These are phyloP conservation scores for Stagonosporopsis chrysanthemi DNA, from an alignment of 2,329 filamentous ascomycete genomes.

Conservation along the genomic window DNA sequence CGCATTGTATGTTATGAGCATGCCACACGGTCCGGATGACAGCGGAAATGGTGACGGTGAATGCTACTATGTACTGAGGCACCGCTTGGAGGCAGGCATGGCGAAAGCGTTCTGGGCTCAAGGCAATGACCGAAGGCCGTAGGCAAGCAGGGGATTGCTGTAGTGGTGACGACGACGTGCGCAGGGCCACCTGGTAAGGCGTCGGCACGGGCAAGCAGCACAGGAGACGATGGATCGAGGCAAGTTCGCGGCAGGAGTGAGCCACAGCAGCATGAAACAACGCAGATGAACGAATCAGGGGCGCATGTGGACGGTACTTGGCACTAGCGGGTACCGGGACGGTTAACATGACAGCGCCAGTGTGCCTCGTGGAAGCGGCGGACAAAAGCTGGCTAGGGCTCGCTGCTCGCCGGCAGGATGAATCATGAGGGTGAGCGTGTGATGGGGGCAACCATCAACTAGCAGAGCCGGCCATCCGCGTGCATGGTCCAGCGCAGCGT, in stretches of 20 bases:
- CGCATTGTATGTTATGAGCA: neutral
- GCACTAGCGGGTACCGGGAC: constrained; percentile 27
- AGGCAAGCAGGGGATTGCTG: constrained; percentile 18
- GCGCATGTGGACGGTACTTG: constrained; percentile 1
- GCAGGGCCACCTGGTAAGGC: constrained; percentile 20
- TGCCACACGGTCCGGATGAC: constrained; percentile 1
- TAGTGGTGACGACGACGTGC: constrained; percentile 15
- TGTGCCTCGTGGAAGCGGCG: constrained; percentile 30
- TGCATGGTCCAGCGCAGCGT: constrained; percentile 15
- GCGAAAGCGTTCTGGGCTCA: neutral
- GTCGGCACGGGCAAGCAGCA: constrained; percentile 11
- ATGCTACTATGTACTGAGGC: neutral
- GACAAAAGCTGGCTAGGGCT: constrained; percentile 15
- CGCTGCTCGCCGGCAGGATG: constrained; percentile 11
- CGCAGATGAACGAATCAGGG: constrained; percentile 25
- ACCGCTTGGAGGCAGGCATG: neutral
- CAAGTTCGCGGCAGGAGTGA: constrained; percentile 1
- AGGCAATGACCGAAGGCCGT: constrained; percentile 16
- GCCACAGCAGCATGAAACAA: constrained; percentile 30
- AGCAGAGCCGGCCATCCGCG: constrained; percentile 15
- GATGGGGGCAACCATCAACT: constrained; percentile 10
- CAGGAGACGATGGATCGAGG: constrained; percentile 22
- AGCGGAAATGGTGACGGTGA: neutral
- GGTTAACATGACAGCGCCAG: constrained; percentile 24
- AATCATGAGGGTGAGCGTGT: constrained; percentile 5